Evolutionary conservation across 2,329 filamentous ascomycete species (phyloP).

Genomic region (Penicillium brasilianum): DNA sequence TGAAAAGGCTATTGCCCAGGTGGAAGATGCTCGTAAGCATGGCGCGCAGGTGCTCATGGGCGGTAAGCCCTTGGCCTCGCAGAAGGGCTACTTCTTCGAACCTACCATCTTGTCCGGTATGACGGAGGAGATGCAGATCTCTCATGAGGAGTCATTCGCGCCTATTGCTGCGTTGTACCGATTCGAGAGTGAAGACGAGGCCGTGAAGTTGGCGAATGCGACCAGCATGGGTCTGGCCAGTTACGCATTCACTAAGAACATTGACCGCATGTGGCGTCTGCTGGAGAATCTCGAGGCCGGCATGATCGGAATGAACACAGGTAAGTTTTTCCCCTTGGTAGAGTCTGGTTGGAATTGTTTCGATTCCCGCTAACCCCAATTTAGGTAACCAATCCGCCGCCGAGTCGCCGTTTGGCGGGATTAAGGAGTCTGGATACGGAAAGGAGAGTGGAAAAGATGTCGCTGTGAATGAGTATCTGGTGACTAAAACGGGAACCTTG

Average conservation of each 20-base stretch:
- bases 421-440: conserved; percentile 71
- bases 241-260: conserved; percentile 71
- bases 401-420: conserved; percentile 70
- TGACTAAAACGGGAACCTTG: conserved; percentile 69
- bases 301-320: conserved; percentile 71
- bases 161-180: conserved; percentile 67
- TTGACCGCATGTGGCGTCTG: conserved; percentile 68
- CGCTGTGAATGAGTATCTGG: conserved; percentile 65
- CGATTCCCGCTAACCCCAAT: neutral
- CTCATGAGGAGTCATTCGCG: conserved; percentile 68
- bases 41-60: conserved; percentile 70
- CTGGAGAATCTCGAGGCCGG: conserved; percentile 71
- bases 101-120: conserved; percentile 68
- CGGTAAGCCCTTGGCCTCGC: conserved; percentile 53
- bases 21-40: conserved; percentile 66
- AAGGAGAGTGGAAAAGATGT: conserved; percentile 72
- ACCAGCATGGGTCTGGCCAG: conserved; percentile 69
- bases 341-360: neutral
- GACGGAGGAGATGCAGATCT: conserved; percentile 62
- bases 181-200: conserved; percentile 71
- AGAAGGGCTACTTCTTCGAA: conserved; percentile 72
- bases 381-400: conserved; percentile 67
- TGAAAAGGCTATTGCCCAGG: conserved; percentile 62
- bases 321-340: conserved; percentile 39
- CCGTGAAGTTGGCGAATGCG: conserved; percentile 63